These are phyloP conservation scores for Sugiyamaella boreocaroliniensis DNA, from an alignment of 805 yeast species.

Conservation along the genomic window DNA sequence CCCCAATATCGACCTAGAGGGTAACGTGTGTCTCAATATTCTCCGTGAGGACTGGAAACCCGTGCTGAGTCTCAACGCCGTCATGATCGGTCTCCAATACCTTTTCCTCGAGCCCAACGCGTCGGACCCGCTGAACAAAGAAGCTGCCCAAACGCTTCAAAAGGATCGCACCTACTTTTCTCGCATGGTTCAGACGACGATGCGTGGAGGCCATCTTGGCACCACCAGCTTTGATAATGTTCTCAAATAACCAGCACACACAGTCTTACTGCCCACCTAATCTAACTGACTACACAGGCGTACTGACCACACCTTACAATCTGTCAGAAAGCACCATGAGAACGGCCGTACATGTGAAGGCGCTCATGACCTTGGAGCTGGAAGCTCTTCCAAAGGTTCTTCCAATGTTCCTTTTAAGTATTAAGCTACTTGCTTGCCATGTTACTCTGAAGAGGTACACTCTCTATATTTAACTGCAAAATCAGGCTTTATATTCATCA, in stretches of 20 bases:
- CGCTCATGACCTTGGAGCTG: background rate
- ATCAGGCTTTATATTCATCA: conserved; percentile 3
- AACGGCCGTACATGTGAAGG: too few species aligned
- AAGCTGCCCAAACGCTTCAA: conserved; percentile 61
- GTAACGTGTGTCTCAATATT: conserved; percentile 87
- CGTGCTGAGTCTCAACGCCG: conserved; percentile 70
- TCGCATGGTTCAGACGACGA: conserved; percentile 50
- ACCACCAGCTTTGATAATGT: conserved; percentile 60
- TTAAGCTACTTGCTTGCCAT: background rate
- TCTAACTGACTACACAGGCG: too few species aligned
- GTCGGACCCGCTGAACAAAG: conserved; percentile 85
- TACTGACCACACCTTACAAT: too few species aligned
- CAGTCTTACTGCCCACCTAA: too few species aligned
- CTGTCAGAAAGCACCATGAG: too few species aligned
- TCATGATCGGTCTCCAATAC: conserved; percentile 78
- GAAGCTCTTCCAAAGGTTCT: too few species aligned
- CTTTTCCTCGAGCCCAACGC: conserved; percentile 87
- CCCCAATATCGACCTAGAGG: conserved; percentile 86
- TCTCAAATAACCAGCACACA: background rate
- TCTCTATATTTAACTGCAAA: background rate
- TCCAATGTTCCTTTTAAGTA: too few species aligned
- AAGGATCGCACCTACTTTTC: conserved; percentile 42
- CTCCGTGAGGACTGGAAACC: conserved; percentile 96
- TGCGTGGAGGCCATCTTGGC: conserved; percentile 66
- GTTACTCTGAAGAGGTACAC: too few species aligned